Conservation (phyloP, 495 filamentous ascomycete species). For the Neurospora sp. region DNA sequence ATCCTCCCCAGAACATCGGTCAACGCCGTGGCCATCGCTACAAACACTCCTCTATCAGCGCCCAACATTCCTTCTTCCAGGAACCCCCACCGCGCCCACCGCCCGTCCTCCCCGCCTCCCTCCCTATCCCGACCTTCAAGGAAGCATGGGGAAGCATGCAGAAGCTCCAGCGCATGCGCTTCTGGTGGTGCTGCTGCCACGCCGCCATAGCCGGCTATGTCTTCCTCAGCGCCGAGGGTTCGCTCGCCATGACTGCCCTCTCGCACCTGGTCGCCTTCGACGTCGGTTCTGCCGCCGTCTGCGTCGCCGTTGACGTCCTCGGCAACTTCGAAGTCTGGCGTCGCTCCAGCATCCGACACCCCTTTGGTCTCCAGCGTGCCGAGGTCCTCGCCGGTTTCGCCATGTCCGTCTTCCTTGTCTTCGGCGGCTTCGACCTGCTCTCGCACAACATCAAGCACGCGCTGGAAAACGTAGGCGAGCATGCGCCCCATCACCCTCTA, state of each 20-base stretch:
- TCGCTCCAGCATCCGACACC: slow-evolving; percentile 81
- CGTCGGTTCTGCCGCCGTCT: slow-evolving; percentile 84
- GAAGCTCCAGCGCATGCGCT: slow-evolving; percentile 66
- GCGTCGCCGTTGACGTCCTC: slow-evolving; percentile 83
- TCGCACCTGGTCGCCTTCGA: slow-evolving; percentile 93
- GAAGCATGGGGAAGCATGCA: slow-evolving; percentile 84
- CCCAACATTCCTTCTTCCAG: slow-evolving; percentile 84
- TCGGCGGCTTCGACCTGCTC: slow-evolving; percentile 92
- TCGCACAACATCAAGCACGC: slow-evolving; percentile 87
- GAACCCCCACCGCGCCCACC: slow-evolving; percentile 85
- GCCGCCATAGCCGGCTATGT: slow-evolving; percentile 70
- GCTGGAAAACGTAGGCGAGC: slow-evolving; percentile 48
- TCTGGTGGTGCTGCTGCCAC: slow-evolving; percentile 87
- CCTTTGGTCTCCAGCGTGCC: slow-evolving; percentile 82
- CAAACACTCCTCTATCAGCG: slow-evolving; percentile 89
- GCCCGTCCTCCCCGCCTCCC: slow-evolving; percentile 79
- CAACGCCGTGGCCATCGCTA: slow-evolving; percentile 94
- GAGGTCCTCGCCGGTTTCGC: slow-evolving; percentile 96
- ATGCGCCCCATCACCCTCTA: slow-evolving; percentile 59
- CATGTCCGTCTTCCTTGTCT: slow-evolving; percentile 87
- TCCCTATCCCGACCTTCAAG: slow-evolving; percentile 82
- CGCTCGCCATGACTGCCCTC: slow-evolving; percentile 84
- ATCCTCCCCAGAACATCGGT: slow-evolving; percentile 54
- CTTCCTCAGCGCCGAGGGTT: slow-evolving; percentile 74
- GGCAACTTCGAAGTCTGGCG: slow-evolving; percentile 98